Conservation (phyloP, 2,329 filamentous ascomycete species). For the Leptographium galeiforme region DNA sequence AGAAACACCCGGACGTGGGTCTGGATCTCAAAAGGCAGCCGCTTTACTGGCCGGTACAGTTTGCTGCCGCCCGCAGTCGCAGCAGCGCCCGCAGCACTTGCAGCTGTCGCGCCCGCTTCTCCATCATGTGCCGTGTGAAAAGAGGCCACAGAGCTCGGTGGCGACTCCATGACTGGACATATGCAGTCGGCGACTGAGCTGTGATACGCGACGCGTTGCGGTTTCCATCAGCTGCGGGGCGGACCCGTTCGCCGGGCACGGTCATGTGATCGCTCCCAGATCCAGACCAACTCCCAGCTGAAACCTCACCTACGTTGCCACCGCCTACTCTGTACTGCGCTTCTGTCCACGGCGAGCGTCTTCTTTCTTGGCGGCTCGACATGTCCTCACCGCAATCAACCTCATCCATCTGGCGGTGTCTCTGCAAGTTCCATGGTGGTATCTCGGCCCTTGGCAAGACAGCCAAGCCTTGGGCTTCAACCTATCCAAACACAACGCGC, state of each 20-base stretch:
- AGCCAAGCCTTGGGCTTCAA: too few species aligned
- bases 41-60: conserved; percentile 38
- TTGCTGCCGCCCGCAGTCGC: neutral
- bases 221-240: neutral
- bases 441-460: too few species aligned
- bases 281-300: too few species aligned
- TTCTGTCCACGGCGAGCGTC: too few species aligned
- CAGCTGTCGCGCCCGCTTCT: neutral
- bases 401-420: too few species aligned
- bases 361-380: too few species aligned
- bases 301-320: too few species aligned
- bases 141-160: conserved; percentile 2
- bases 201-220: neutral
- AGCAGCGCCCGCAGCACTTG: neutral
- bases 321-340: too few species aligned
- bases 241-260: neutral
- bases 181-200: too few species aligned
- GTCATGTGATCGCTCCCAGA: neutral
- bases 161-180: neutral
- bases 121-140: neutral
- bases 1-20: conserved; percentile 58
- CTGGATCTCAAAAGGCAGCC: conserved; percentile 49
- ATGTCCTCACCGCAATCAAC: too few species aligned
- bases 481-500: too few species aligned
- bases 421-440: too few species aligned